A percentile compares a stretch with the other conserved stretches of the same genome.
These are phyloP conservation scores for Themeda triandra DNA, from an alignment of 176 grass and related monocot genomes.

Conservation along the genomic window DNA sequence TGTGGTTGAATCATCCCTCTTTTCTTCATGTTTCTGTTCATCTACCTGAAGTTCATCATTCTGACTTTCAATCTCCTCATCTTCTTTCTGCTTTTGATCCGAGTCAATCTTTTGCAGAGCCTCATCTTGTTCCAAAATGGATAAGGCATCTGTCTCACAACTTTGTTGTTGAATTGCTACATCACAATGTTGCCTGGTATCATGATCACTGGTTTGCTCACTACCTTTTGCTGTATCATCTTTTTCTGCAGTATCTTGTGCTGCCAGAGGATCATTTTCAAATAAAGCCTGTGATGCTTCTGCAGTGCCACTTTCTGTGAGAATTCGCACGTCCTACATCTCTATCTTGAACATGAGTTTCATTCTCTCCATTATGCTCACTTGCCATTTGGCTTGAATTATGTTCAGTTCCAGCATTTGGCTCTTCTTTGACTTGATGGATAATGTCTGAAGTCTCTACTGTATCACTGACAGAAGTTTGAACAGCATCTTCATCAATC, in stretches of 20 bases:
- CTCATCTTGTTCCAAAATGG: conserved; percentile 26
- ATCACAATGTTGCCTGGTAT: conserved; percentile 18
- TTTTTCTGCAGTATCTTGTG: conserved; percentile 3
- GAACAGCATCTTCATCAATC: conserved; percentile 12
- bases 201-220: conserved; percentile 13
- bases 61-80: conserved; percentile 9
- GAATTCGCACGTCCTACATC: background rate
- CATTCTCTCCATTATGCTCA: background rate
- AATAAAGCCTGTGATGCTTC: background rate
- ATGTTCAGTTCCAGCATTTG: conserved; percentile 20
- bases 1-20: conserved; percentile 7
- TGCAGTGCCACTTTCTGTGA: background rate
- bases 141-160: conserved; percentile 24
- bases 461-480: conserved; percentile 18
- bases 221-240: conserved; percentile 3
- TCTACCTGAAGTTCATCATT: conserved; percentile 24
- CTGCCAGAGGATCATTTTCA: conserved; percentile 2
- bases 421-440: conserved; percentile 26
- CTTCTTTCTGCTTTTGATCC: conserved; percentile 34
- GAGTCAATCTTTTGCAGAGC: conserved; percentile 3
- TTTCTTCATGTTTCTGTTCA: conserved; percentile 34
- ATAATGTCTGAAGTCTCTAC: conserved; percentile 19
- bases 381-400: conserved; percentile 25
- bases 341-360: conserved; percentile 15
- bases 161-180: conserved; percentile 18